Evolutionary conservation across 2,329 filamentous ascomycete species (phyloP).

Genomic region (Penicillium sp.): DNA sequence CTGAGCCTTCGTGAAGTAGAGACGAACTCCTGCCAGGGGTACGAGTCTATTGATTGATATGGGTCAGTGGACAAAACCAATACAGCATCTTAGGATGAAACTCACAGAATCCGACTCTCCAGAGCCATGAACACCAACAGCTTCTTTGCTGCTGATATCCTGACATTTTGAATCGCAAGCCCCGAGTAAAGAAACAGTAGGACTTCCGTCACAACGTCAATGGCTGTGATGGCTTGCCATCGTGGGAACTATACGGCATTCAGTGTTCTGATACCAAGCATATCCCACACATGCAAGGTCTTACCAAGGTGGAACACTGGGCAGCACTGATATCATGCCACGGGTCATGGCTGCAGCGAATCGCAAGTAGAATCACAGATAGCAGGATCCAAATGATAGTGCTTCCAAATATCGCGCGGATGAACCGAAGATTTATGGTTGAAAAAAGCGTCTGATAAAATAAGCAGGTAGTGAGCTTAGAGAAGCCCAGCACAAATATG

Average conservation of each 20-base stretch:
- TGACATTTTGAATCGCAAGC: constrained; percentile 13
- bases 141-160: constrained; percentile 14
- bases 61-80: background rate
- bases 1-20: constrained; percentile 10
- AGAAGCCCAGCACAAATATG: constrained; percentile 13
- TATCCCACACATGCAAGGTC: too few relatives aligned
- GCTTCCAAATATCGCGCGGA: constrained; percentile 1
- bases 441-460: constrained; percentile 18
- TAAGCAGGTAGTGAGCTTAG: constrained; percentile 16
- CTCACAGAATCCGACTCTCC: constrained; percentile 20
- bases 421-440: constrained; percentile 5
- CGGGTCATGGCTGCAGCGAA: constrained; percentile 12
- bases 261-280: too few relatives aligned
- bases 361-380: constrained; percentile 6
- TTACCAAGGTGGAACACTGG: constrained; percentile 13
- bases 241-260: constrained; percentile 6
- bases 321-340: constrained; percentile 14
- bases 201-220: constrained; percentile 14
- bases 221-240: constrained; percentile 16
- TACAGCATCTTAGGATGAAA: background rate
- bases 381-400: constrained; percentile 10
- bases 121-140: constrained; percentile 13
- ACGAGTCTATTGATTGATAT: constrained; percentile 13
- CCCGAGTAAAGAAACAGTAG: constrained; percentile 10
- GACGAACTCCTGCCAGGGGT: constrained; percentile 12